A percentile compares a stretch with the other conserved stretches of the same genome.
phyloP scores from a whole-genome alignment of 768 basidiomycete species.

The Phylloporus rhodoxanthus region DNA sequence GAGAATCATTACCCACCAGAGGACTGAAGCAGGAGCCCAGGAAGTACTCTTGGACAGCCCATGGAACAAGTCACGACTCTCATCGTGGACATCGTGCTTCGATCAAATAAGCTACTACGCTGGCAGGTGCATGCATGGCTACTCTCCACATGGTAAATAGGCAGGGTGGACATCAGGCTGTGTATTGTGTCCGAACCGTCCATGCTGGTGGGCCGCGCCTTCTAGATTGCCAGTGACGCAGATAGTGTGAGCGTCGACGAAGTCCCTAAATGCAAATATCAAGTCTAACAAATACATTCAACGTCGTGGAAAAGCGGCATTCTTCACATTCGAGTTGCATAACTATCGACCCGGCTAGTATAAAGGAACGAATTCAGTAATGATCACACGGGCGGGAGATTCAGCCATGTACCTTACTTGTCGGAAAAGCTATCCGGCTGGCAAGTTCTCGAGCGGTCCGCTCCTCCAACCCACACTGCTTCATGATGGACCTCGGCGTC shows the following conservation, averaged over 20 bases:
- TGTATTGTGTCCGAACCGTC: not conserved
- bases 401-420: not conserved
- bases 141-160: not conserved
- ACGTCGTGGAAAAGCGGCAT: too few relatives aligned
- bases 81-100: not conserved
- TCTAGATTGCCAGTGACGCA: too few relatives aligned
- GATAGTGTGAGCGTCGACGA: not conserved
- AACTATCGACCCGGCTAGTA: not conserved
- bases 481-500: constrained; percentile 10
- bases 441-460: constrained; percentile 16
- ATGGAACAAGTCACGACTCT: not conserved
- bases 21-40: not conserved
- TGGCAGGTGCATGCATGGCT: not conserved
- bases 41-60: not conserved
- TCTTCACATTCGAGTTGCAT: not conserved
- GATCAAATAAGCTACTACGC: not conserved
- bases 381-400: not conserved
- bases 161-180: not conserved
- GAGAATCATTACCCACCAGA: not conserved
- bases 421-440: constrained; percentile 7
- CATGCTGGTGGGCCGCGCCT: not conserved
- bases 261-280: too few relatives aligned
- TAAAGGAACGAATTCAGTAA: not conserved
- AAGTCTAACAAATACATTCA: too few relatives aligned
- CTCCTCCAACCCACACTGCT: constrained; percentile 19